Evolutionary conservation across 129 eudicot species (phyloP), one percentile per base, ranked within the genome.

Genomic region (Silybum marianum): DNA sequence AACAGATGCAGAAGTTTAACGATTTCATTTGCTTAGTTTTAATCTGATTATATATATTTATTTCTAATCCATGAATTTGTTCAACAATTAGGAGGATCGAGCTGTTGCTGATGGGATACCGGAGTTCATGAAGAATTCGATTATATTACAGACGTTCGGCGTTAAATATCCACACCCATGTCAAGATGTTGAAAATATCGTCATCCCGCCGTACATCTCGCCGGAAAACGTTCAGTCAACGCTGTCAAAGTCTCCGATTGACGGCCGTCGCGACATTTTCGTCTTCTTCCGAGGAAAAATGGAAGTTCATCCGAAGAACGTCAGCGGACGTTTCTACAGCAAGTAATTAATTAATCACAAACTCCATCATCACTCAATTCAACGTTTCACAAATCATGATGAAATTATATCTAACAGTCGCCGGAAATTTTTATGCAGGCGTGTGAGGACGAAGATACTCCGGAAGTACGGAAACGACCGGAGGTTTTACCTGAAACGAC

Each of bases 291-390:
- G 99, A 84, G 99, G 99, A 12, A 92, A 95, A 81, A 92, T 95
- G 99, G 99, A 95, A 58, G 87, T 95, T 19, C 97, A 95, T 36
- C 99, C 99, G 0, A 95, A 95, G 76, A 92, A 95, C 65, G 85
- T 95, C 71, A 89, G 97, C 79, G 97, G 97, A 13, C 99, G 95
- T 21, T 95, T 85, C 77, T 95, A 95, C 85, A 88, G 99, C 97
- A 95, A 92, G 99, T 95, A 89, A 76, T 73, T 32, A 54, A 23
- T 38, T 21, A n/a, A 28, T 39, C 34, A 38, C 1, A 48, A 48
- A 13, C 6, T 9, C 19, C 32, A 38, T 28, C 26, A 16, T 6
- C 19, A 11, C 6, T 76, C 69, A 19, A 54, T 19, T 34, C 39
- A 11, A 76, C 5, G 0, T 63, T 65, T 77, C 14, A 77, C 73